A percentile compares a stretch with the other conserved stretches of the same genome.
Conservation (phyloP, 441 rosid species). For the Croton laevigatus region DNA sequence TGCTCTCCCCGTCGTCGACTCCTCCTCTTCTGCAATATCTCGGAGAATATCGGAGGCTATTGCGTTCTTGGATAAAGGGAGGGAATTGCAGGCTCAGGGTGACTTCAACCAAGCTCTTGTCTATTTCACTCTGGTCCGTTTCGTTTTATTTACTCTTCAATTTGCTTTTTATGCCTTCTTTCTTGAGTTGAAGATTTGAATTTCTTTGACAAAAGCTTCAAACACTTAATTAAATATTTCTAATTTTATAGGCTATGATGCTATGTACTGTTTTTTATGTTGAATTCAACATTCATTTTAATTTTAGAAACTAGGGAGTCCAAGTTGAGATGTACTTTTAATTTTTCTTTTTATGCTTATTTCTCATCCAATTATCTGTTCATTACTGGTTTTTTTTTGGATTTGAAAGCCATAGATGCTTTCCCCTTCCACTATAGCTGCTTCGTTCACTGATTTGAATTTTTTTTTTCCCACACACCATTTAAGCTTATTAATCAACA, state of each 20-base stretch:
- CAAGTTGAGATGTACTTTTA: too few relatives aligned
- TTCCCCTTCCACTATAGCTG: background rate
- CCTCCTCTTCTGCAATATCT: slow-evolving; percentile 11
- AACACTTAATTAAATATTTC: too few relatives aligned
- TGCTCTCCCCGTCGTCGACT: too few relatives aligned
- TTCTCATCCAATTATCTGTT: background rate
- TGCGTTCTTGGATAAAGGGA: slow-evolving; percentile 42
- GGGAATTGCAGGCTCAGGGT: slow-evolving; percentile 51
- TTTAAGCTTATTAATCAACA: background rate
- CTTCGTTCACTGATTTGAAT: background rate
- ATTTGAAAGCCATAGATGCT: background rate
- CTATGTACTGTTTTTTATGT: too few relatives aligned
- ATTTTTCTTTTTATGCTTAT: too few relatives aligned
- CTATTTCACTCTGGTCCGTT: slow-evolving; percentile 43
- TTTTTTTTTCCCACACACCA: background rate
- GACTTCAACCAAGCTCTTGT: slow-evolving; percentile 47
- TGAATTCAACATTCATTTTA: too few relatives aligned
- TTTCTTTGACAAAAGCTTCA: too few relatives aligned
- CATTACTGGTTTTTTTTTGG: background rate
- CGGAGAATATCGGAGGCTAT: slow-evolving; percentile 42
- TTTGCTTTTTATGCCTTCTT: too few relatives aligned
- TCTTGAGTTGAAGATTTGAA: too few relatives aligned
- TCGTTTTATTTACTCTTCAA: too few relatives aligned
- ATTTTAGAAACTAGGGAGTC: too few relatives aligned
- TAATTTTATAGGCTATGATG: too few relatives aligned